Percentiles rank a stretch among this genome's conserved stretches.
These are phyloP conservation scores for Strobilomyces dryophilus DNA, from an alignment of 768 basidiomycete genomes.

Conservation along the genomic window DNA sequence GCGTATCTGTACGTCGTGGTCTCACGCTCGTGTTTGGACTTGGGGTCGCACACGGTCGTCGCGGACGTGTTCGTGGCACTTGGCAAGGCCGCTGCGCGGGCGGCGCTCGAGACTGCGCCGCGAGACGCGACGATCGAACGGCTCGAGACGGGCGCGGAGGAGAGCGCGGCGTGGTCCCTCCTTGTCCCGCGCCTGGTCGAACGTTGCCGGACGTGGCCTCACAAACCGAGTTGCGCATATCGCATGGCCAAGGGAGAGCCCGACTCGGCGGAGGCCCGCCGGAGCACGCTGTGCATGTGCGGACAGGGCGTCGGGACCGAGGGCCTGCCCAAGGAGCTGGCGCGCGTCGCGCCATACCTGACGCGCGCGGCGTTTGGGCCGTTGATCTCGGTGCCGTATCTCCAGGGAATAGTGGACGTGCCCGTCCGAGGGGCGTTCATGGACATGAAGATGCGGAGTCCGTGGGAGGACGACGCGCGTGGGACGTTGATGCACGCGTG, in stretches of 20 bases:
- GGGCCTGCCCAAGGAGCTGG: slow-evolving; percentile 31
- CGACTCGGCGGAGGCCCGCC: not conserved
- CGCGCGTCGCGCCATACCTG: slow-evolving; percentile 36
- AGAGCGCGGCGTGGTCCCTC: slow-evolving; percentile 41
- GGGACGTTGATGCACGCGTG: too few species aligned
- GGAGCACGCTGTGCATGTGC: slow-evolving; percentile 11
- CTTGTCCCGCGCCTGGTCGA: slow-evolving; percentile 50
- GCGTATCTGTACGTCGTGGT: slow-evolving; percentile 43
- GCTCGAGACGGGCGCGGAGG: slow-evolving; percentile 11
- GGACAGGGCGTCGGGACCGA: slow-evolving; percentile 13
- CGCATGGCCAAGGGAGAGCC: slow-evolving; percentile 5
- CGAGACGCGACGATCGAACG: slow-evolving; percentile 4
- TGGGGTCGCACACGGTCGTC: slow-evolving; percentile 39
- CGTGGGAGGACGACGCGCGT: not conserved
- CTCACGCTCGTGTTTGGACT: slow-evolving; percentile 41
- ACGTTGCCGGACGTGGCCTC: slow-evolving; percentile 53
- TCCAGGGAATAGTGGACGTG: slow-evolving; percentile 29
- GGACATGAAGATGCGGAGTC: not conserved
- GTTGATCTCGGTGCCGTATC: slow-evolving; percentile 47
- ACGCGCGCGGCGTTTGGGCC: slow-evolving; percentile 51
- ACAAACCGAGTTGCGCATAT: slow-evolving; percentile 36
- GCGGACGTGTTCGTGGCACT: slow-evolving; percentile 46
- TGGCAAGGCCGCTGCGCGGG: slow-evolving; percentile 10
- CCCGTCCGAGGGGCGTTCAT: not conserved
- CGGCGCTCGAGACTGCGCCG: not conserved